Base-by-base conservation (phyloP, 345 rosid species). In the Abelmoschus esculentus region DNA sequence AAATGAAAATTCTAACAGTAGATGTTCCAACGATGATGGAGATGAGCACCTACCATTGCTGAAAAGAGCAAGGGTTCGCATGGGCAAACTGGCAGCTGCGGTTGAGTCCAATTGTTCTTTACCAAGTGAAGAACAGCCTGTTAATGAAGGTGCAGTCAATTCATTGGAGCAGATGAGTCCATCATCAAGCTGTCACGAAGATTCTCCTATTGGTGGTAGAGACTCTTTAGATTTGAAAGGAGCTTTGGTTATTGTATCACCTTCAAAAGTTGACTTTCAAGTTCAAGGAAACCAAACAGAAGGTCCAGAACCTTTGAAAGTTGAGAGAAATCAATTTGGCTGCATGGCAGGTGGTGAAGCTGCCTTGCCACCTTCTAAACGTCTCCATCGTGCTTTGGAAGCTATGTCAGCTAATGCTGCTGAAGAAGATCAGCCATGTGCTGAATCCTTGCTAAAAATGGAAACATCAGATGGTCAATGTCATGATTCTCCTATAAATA, bases 51-150 rank as follows among this genome's bases (percentile, higher is more conserved):
- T 93, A 82, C 97, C 98, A 6, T 75, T 93, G 62, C 83, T 87
- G 67, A 93, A 93, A 82, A 87, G 97, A 71, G 98, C 98, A 5
- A 86, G 98, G 81, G 98, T 93, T 74, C 85, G 97, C 61, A 87
- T 90, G 98, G 81, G 97, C 50, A 82, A 86, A 79, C 76, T 78
- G 57, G 82, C 78, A 26, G 68, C 82, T 72, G 74, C 77, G 12
- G 83, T 79, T 61, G 80, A 76, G 66, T 66, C 42, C 42, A 73
- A 28, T 61, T 61, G 66, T 61, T 69, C 74, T 76, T 75, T 80
- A 60, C 83, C 52, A 73, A 47, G 72, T 31, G 90, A 84, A 69
- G 92, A 86, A 28, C 80, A 69, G 73, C 63, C 70, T 61, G 61
- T 75, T 9, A 72, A 69, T 62, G 86, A 77, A 67, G 82, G 44